Percentiles rank a stretch among this genome's conserved stretches.
These are phyloP conservation scores for Multifurca ochricompacta DNA, from an alignment of 768 basidiomycete species.

Conservation along the genomic window DNA sequence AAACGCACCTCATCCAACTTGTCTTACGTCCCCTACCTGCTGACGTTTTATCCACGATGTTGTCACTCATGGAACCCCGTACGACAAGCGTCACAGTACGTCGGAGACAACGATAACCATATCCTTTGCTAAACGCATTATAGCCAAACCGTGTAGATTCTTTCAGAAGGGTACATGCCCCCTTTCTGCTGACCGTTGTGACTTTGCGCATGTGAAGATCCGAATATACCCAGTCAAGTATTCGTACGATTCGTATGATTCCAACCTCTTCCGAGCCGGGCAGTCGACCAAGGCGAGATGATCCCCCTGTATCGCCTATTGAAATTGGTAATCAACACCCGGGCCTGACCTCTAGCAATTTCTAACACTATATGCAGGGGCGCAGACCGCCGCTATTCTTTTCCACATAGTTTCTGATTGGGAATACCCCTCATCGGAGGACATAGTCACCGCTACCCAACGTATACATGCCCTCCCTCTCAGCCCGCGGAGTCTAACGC, in stretches of 20 bases:
- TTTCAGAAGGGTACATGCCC: conserved; percentile 17
- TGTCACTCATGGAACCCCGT: background rate
- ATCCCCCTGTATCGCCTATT: background rate
- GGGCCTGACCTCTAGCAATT: background rate
- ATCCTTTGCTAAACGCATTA: background rate
- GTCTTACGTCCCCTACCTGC: background rate
- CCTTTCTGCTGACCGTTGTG: conserved; percentile 19
- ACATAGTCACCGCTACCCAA: background rate
- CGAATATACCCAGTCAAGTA: conserved; percentile 8
- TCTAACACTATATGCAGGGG: conserved; percentile 4
- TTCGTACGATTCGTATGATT: background rate
- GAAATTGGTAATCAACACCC: conserved; percentile 9
- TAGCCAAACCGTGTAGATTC: conserved; percentile 20
- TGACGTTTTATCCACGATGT: conserved; percentile 4
- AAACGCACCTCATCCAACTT: conserved; percentile 6
- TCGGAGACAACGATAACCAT: background rate
- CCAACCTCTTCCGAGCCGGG: background rate
- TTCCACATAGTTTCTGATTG: background rate
- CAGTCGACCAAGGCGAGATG: background rate
- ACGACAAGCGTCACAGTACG: conserved; percentile 18
- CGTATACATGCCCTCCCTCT: background rate
- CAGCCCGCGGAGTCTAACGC: background rate
- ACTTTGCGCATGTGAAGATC: conserved; percentile 20
- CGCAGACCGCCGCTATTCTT: background rate
- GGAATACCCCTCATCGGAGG: background rate